Evolutionary conservation across 2,329 filamentous ascomycete genomes (phyloP).

Genomic region (Teratosphaeria destructans): DNA sequence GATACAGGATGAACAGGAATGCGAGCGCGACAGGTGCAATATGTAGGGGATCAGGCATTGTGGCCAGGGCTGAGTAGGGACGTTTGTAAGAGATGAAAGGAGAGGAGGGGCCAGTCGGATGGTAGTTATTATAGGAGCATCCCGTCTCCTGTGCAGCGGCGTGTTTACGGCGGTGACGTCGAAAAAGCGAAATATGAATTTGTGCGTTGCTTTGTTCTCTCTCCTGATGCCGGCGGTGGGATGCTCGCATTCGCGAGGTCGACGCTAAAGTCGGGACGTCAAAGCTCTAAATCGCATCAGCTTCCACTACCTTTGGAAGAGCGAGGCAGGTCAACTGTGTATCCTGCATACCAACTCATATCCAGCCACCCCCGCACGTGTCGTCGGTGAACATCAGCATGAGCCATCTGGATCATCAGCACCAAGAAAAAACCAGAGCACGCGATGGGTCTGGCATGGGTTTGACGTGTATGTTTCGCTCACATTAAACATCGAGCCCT

Average conservation of each 20-base stretch:
- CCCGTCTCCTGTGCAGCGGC: neutral
- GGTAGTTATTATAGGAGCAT: neutral
- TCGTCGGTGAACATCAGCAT: neutral
- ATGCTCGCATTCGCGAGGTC: neutral
- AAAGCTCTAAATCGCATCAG: neutral
- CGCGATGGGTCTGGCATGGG: neutral
- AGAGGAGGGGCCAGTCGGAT: neutral
- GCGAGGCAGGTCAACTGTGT: neutral
- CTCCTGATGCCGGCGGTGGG: neutral
- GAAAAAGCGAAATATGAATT: neutral
- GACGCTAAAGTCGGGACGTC: neutral
- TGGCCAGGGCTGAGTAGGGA: neutral
- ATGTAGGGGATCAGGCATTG: neutral
- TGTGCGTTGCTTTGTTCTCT: neutral
- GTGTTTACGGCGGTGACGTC: neutral
- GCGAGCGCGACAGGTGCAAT: neutral
- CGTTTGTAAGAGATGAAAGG: neutral
- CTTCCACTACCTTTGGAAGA: neutral
- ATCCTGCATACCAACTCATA: neutral
- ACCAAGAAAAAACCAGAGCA: neutral
- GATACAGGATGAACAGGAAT: neutral
- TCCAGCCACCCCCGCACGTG: neutral
- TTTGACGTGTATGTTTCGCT: neutral
- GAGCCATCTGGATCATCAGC: neutral
- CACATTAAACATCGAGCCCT: neutral